Evolutionary conservation across 495 filamentous ascomycete genomes (phyloP).

Genomic region (Penicillium ucsense): DNA sequence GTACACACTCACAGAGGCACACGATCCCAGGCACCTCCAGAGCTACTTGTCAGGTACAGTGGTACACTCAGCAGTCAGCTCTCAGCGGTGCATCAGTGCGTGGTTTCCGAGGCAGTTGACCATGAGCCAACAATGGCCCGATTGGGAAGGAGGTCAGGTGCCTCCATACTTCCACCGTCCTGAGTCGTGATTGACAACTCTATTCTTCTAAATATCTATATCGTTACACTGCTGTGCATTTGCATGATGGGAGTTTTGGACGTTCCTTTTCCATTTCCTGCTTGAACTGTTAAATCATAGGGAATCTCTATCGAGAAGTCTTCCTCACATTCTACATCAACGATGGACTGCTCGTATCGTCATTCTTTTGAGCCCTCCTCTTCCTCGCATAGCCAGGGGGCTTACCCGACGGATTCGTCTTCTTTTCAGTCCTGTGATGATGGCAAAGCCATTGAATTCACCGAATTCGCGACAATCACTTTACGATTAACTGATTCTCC

Average conservation of each 20-base stretch:
- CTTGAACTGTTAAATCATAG: neutral
- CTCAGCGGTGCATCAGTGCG: no score
- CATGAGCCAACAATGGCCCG: no score
- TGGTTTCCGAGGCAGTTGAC: no score
- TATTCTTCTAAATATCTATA: no score
- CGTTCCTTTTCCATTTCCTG: slow-evolving; percentile 15
- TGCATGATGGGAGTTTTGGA: neutral
- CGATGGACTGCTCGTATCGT: slow-evolving; percentile 16
- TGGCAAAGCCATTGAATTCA: slow-evolving; percentile 2
- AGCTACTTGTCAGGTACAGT: no score
- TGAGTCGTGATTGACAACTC: neutral
- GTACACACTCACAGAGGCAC: no score
- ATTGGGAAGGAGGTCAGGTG: neutral
- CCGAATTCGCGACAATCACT: slow-evolving; percentile 14
- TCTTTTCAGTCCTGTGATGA: slow-evolving; percentile 8
- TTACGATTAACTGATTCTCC: slow-evolving; percentile 10
- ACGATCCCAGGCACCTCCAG: no score
- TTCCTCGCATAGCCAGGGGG: slow-evolving; percentile 4
- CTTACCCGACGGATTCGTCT: slow-evolving; percentile 4
- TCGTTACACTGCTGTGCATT: no score
- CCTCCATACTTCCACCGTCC: neutral
- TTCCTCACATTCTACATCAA: slow-evolving; percentile 2
- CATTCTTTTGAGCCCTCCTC: slow-evolving; percentile 18
- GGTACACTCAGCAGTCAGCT: no score
- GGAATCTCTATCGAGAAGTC: neutral